Percentiles rank a stretch among this genome's conserved stretches.
These are phyloP conservation scores for Ophiosphaerella narmari DNA, from an alignment of 2,329 filamentous ascomycete species.

Conservation along the genomic window DNA sequence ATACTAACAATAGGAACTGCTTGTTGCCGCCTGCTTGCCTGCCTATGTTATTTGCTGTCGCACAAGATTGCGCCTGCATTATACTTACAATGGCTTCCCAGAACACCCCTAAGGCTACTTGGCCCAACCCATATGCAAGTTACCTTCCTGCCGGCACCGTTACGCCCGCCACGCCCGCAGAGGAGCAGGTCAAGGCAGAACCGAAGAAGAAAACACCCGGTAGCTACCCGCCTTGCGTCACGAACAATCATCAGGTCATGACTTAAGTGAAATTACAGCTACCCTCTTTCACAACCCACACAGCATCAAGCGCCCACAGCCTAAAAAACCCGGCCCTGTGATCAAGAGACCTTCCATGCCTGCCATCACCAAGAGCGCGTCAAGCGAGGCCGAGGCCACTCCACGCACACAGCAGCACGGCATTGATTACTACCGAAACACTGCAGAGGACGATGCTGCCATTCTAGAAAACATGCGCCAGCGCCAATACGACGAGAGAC, in stretches of 20 bases:
- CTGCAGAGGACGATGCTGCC: constrained; percentile 78
- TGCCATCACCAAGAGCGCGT: constrained; percentile 12
- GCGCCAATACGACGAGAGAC: constrained; percentile 71
- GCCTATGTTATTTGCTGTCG: not conserved
- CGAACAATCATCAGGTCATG: constrained; percentile 22
- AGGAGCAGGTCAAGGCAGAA: constrained; percentile 39
- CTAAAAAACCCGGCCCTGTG: constrained; percentile 26
- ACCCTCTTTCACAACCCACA: constrained; percentile 36
- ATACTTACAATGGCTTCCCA: constrained; percentile 29
- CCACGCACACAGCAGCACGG: constrained; percentile 23
- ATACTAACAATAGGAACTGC: not conserved
- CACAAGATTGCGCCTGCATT: constrained; percentile 3
- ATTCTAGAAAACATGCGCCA: constrained; percentile 69
- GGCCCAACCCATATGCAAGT: constrained; percentile 26
- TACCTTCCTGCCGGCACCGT: constrained; percentile 32
- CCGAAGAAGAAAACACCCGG: constrained; percentile 39
- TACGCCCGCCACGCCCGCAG: constrained; percentile 33
- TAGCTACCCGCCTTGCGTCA: constrained; percentile 34
- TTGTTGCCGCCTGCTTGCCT: constrained; percentile 2
- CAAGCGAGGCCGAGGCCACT: constrained; percentile 17
- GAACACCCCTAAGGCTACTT: constrained; percentile 21
- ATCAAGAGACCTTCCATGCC: constrained; percentile 34
- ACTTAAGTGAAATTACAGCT: constrained; percentile 36
- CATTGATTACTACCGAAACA: constrained; percentile 67
- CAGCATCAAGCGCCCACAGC: constrained; percentile 39